Percentiles rank a stretch among this genome's conserved stretches.
phyloP scores from a whole-genome alignment of 345 rosid species.

The Populus simonii region DNA sequence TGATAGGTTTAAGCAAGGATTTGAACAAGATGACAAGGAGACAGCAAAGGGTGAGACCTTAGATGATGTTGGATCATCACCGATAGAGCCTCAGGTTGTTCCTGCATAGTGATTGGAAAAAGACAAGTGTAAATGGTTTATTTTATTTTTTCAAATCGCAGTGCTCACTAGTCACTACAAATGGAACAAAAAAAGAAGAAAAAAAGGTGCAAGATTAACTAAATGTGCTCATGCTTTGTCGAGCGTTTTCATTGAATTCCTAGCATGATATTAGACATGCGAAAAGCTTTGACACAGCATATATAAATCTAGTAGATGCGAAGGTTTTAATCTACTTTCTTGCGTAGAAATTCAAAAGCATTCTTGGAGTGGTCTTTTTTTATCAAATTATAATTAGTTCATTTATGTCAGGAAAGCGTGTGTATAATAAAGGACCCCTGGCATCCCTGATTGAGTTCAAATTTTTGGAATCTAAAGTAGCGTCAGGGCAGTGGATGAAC shows the following conservation, averaged over 20 bases:
- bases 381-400: too few relatives aligned
- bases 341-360: too few relatives aligned
- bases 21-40: slow-evolving; percentile 42
- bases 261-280: not conserved
- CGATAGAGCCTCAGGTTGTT: slow-evolving; percentile 61
- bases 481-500: not conserved
- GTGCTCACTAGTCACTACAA: not conserved
- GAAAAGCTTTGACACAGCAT: too few relatives aligned
- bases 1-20: slow-evolving; percentile 73
- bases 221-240: not conserved
- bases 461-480: too few relatives aligned
- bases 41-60: slow-evolving; percentile 28
- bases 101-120: slow-evolving; percentile 34
- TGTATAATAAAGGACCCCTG: too few relatives aligned
- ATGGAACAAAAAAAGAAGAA: not conserved
- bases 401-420: too few relatives aligned
- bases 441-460: too few relatives aligned
- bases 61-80: slow-evolving; percentile 54
- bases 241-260: not conserved
- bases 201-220: not conserved
- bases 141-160: not conserved
- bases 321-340: too few relatives aligned
- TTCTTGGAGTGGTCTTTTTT: too few relatives aligned
- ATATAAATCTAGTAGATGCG: too few relatives aligned
- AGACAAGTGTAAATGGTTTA: not conserved